Evolutionary conservation across 2,329 filamentous ascomycete species (phyloP).

Genomic region (Myriosclerotinia curreyana): DNA sequence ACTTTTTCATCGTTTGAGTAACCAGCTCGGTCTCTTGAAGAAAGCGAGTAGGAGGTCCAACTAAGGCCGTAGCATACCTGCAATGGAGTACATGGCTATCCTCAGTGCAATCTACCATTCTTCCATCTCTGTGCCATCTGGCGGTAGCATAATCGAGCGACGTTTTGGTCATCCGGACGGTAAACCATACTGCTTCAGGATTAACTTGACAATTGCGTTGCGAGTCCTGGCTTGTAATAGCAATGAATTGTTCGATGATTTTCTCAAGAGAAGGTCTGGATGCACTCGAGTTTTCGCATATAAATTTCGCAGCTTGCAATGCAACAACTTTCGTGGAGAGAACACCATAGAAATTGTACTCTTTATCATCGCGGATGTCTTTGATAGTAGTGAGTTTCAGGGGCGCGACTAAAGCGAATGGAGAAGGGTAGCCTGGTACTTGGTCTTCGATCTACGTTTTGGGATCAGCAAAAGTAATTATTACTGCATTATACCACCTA

Average conservation of each 20-base stretch:
- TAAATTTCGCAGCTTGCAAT: conserved; percentile 15
- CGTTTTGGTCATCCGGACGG: conserved; percentile 3
- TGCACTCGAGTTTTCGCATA: conserved; percentile 3
- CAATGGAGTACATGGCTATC: conserved; percentile 2
- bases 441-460: neutral
- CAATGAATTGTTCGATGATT: neutral
- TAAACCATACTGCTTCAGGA: conserved; percentile 11
- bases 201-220: neutral
- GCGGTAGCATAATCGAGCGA: neutral
- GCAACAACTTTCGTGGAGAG: neutral
- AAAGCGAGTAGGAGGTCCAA: conserved; percentile 16
- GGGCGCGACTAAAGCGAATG: neutral
- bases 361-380: neutral
- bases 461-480: neutral
- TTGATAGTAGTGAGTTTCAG: neutral
- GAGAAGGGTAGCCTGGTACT: neutral
- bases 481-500: neutral
- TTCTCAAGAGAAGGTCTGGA: neutral
- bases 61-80: conserved; percentile 6
- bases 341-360: conserved; percentile 11
- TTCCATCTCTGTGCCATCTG: conserved; percentile 20
- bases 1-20: neutral
- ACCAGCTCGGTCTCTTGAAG: conserved; percentile 13
- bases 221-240: conserved; percentile 3
- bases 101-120: conserved; percentile 13